These are phyloP conservation scores for Penicillium carneum DNA, from an alignment of 2,329 filamentous ascomycete species.

Conservation along the genomic window DNA sequence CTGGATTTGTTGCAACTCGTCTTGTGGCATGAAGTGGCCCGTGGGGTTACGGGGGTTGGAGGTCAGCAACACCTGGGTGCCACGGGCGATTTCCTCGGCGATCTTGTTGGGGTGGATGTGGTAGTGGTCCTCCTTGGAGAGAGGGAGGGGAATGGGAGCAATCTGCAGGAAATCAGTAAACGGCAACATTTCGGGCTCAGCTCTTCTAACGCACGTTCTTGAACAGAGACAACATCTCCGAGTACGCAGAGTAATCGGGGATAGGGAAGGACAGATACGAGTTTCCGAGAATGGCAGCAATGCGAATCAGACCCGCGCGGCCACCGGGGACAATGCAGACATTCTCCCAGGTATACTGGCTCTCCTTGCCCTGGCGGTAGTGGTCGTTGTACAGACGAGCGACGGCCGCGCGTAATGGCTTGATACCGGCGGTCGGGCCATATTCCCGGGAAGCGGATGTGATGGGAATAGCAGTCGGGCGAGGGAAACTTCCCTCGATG, in stretches of 20 bases:
- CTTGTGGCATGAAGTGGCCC: slow-evolving; percentile 82
- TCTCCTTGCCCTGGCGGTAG: slow-evolving; percentile 84
- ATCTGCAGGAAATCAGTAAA: slow-evolving; percentile 62
- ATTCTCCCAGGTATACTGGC: slow-evolving; percentile 96
- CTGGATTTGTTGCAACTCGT: slow-evolving; percentile 87
- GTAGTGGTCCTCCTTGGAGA: slow-evolving; percentile 85
- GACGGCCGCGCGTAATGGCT: slow-evolving; percentile 84
- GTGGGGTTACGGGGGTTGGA: slow-evolving; percentile 96
- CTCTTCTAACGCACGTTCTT: slow-evolving; percentile 65
- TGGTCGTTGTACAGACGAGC: slow-evolving; percentile 92
- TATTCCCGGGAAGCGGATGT: slow-evolving; percentile 84
- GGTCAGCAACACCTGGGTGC: slow-evolving; percentile 86
- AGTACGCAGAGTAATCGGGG: slow-evolving; percentile 95
- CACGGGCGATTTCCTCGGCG: slow-evolving; percentile 85
- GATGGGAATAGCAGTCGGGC: slow-evolving; percentile 80
- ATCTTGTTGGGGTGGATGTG: slow-evolving; percentile 94
- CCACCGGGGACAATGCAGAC: slow-evolving; percentile 95
- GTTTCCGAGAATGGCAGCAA: slow-evolving; percentile 91
- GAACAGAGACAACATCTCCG: slow-evolving; percentile 95
- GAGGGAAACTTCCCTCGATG: slow-evolving; percentile 85
- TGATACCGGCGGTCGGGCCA: slow-evolving; percentile 91
- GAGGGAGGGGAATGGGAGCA: slow-evolving; percentile 82
- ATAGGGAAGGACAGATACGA: slow-evolving; percentile 93
- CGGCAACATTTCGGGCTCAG: background rate
- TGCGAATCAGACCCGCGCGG: slow-evolving; percentile 88